Evolutionary conservation across 257 asterid genomes (phyloP).

Genomic region (Euphrasia confusa): DNA sequence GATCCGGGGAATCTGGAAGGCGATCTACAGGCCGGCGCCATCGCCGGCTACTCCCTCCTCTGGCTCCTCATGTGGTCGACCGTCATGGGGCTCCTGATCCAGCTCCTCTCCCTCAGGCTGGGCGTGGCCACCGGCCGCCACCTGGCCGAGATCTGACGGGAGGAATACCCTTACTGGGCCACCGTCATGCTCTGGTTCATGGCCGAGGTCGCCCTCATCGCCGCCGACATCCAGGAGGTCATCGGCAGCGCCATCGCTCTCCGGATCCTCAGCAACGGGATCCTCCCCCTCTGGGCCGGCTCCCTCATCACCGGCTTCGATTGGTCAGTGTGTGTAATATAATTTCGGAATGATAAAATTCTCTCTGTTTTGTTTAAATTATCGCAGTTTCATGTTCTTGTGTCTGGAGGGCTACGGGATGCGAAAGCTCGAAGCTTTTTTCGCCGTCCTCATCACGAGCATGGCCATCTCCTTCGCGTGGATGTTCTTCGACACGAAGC

Average conservation of each 20-base stretch:
- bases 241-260: slow-evolving; percentile 4
- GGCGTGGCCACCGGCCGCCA: slow-evolving; percentile 4
- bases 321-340: background rate
- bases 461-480: slow-evolving; percentile 81
- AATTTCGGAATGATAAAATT: background rate
- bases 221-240: slow-evolving; percentile 10
- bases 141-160: slow-evolving; percentile 1
- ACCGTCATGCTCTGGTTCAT: background rate
- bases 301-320: background rate
- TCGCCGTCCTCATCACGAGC: slow-evolving; percentile 63
- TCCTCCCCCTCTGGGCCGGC: slow-evolving; percentile 1
- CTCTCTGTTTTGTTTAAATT: background rate
- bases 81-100: background rate
- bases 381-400: slow-evolving; percentile 69
- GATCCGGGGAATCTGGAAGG: slow-evolving; percentile 13
- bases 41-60: slow-evolving; percentile 1
- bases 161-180: slow-evolving; percentile 1
- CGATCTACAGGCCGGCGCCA: slow-evolving; percentile 6
- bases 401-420: slow-evolving; percentile 71
- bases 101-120: background rate
- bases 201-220: slow-evolving; percentile 5
- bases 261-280: background rate
- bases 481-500: slow-evolving; percentile 66
- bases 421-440: slow-evolving; percentile 72
- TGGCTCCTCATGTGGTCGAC: slow-evolving; percentile 6